phyloP scores from a whole-genome alignment of 371 early-diverging fungal species.

The Mycotypha africana region DNA sequence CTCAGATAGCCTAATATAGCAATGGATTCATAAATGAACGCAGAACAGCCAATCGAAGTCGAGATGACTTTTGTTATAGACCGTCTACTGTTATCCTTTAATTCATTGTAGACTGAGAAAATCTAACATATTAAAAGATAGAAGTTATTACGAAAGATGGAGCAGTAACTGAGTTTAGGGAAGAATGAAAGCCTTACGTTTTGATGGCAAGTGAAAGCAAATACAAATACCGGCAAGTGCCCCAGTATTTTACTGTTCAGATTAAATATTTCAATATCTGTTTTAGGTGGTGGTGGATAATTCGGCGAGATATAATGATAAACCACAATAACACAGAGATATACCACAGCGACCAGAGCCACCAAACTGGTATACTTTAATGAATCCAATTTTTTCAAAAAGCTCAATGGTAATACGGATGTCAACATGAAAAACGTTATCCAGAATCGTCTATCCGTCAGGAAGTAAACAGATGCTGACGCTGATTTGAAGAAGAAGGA shows the following conservation, averaged over 20 bases:
- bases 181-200: too few species aligned
- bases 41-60: conserved; percentile 76
- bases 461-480: conserved; percentile 5
- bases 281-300: conserved; percentile 32
- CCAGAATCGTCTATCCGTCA: conserved; percentile 78
- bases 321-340: conserved; percentile 85
- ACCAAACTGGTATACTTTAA: conserved; percentile 92
- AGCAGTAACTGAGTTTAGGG: conserved; percentile 3
- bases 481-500: conserved; percentile 6
- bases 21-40: conserved; percentile 82
- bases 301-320: conserved; percentile 62
- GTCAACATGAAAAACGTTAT: conserved; percentile 71
- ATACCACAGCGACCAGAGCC: conserved; percentile 86
- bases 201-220: conserved; percentile 93
- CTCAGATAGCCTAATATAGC: conserved; percentile 94
- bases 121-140: conserved; percentile 43
- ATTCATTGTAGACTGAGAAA: conserved; percentile 91
- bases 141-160: not conserved
- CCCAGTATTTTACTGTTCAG: conserved; percentile 66
- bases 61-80: conserved; percentile 63
- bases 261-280: conserved; percentile 37
- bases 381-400: conserved; percentile 86
- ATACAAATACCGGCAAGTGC: conserved; percentile 97
- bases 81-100: conserved; percentile 70
- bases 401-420: conserved; percentile 73